A percentile compares a stretch with the other conserved stretches of the same genome.
Conservation (phyloP, 2,329 filamentous ascomycete genomes). For the Paracorniculantispora psalliotae region DNA sequence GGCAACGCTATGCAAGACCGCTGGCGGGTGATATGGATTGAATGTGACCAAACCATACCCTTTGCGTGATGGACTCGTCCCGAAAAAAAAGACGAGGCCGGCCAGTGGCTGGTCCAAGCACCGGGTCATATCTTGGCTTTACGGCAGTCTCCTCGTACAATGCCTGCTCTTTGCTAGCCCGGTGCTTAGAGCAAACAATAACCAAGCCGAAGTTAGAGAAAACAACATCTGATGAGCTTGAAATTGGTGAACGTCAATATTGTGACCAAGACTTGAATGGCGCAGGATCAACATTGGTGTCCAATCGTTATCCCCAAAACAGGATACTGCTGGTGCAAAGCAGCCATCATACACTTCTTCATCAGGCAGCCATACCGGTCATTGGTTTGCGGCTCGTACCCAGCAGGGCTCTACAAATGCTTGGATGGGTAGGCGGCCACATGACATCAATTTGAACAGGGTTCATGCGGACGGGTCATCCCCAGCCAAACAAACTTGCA, state of each 20-base stretch:
- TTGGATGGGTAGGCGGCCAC: not conserved
- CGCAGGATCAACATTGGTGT: not conserved
- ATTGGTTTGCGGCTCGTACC: not conserved
- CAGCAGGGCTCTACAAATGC: not conserved
- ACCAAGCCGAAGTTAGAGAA: not conserved
- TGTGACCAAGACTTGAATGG: no score
- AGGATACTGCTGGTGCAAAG: not conserved
- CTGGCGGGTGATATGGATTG: not conserved
- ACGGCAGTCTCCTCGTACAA: not conserved
- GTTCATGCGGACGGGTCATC: not conserved
- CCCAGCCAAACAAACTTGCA: not conserved
- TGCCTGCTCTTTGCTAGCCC: not conserved
- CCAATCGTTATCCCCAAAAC: not conserved
- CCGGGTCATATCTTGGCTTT: not conserved
- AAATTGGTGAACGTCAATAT: not conserved
- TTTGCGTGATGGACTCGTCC: not conserved
- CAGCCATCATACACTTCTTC: not conserved
- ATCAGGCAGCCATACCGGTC: not conserved
- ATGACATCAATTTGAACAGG: constrained; percentile 5
- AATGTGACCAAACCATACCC: constrained; percentile 4
- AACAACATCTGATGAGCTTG: not conserved
- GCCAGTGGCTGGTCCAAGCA: not conserved
- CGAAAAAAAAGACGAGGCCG: not conserved
- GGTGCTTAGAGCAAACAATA: not conserved
- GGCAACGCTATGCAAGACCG: not conserved